A percentile compares a stretch with the other conserved stretches of the same genome.
phyloP scores from a whole-genome alignment of 305 asterid species.

The Solanum chacoense region DNA sequence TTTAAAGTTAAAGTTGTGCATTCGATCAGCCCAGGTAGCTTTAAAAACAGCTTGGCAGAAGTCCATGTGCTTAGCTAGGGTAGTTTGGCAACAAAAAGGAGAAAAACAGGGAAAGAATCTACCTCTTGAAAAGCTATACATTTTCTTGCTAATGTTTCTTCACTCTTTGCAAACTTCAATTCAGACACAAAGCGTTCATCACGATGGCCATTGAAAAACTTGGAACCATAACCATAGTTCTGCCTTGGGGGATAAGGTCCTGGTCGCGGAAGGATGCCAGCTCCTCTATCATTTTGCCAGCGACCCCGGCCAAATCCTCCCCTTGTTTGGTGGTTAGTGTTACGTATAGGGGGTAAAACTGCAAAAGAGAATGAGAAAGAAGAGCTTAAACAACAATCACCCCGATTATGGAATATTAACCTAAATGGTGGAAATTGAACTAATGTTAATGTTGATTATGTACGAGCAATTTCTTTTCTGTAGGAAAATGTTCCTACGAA shows the following conservation, averaged over 20 bases:
- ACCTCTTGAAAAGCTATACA: constrained; percentile 82
- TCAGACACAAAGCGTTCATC: constrained; percentile 96
- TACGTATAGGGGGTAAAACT: constrained; percentile 67
- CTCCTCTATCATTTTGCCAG: constrained; percentile 85
- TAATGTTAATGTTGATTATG: not conserved
- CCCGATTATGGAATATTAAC: not conserved
- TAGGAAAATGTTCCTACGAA: not conserved
- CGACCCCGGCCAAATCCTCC: constrained; percentile 84
- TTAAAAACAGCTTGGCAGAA: not conserved
- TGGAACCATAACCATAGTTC: constrained; percentile 50
- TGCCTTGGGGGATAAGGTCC: constrained; percentile 77
- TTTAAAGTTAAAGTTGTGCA: not conserved
- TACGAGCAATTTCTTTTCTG: not conserved
- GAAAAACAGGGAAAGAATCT: constrained; percentile 2
- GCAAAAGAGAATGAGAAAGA: constrained; percentile 14
- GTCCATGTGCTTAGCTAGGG: not conserved
- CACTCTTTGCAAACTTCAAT: constrained; percentile 80
- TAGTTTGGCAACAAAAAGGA: not conserved
- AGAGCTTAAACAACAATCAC: not conserved
- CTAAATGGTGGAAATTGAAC: not conserved
- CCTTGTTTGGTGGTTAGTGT: constrained; percentile 45
- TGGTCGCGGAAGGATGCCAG: constrained; percentile 88
- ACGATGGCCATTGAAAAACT: constrained; percentile 52
- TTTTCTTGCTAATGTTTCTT: constrained; percentile 90
- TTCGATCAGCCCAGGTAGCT: not conserved